Evolutionary conservation across 108 stramenopile species (phyloP).

Genomic region (Aurantiochytrium sp.): DNA sequence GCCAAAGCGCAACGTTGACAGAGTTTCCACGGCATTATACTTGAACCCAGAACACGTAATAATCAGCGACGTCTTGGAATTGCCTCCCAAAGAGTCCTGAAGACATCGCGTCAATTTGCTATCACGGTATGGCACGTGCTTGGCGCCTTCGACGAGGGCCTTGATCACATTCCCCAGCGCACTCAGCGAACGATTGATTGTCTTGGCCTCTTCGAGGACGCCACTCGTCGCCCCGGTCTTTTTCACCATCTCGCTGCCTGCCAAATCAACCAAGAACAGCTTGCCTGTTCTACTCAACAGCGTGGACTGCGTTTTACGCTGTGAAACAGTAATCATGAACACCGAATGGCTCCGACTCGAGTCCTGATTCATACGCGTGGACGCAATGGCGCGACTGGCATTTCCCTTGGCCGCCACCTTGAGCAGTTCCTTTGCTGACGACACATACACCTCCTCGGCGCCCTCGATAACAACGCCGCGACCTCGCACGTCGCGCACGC

Average conservation of each 20-base stretch:
- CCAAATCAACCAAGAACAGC: conserved; percentile 38
- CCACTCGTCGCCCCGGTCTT: conserved; percentile 48
- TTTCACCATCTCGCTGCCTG: conserved; percentile 36
- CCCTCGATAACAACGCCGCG: conserved; percentile 59
- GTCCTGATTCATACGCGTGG: conserved; percentile 63
- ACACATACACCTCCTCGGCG: conserved; percentile 38
- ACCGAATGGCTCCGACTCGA: conserved; percentile 56
- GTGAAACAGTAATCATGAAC: conserved; percentile 47
- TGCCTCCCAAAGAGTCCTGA: conserved; percentile 74
- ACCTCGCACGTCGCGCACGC: conserved; percentile 48
- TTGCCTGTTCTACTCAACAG: conserved; percentile 3
- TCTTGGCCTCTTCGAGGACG: conserved; percentile 60
- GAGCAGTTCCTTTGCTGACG: conserved; percentile 22
- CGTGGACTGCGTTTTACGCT: conserved; percentile 18
- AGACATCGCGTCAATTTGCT: conserved; percentile 72
- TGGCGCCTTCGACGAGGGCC: conserved; percentile 45
- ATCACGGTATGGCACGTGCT: conserved; percentile 49
- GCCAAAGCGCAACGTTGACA: conserved; percentile 40
- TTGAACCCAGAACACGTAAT: conserved; percentile 47
- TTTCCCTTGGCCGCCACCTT: conserved; percentile 18
- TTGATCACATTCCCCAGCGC: conserved; percentile 67
- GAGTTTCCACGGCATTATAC: conserved; percentile 22
- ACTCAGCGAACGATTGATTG: conserved; percentile 59
- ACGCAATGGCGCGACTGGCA: conserved; percentile 34
- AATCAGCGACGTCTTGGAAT: conserved; percentile 65